phyloP scores from a whole-genome alignment of 1,284 basidiomycete species.

The Stygiomarasmius scandens region DNA sequence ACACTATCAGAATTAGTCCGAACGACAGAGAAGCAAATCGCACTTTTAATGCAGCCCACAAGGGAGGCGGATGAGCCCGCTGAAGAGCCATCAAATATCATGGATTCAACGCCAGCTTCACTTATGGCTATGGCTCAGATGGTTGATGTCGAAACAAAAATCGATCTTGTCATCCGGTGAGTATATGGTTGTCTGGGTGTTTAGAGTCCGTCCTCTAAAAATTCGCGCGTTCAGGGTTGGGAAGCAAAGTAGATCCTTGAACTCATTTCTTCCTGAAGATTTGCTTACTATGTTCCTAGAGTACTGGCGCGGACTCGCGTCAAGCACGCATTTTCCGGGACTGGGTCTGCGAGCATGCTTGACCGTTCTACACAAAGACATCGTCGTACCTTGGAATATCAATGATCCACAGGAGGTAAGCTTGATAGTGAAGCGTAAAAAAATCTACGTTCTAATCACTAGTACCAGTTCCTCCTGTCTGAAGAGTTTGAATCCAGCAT shows the following conservation, averaged over 20 bases:
- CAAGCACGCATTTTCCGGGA: too few relatives aligned
- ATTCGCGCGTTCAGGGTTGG: constrained; percentile 11
- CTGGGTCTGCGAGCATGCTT: too few relatives aligned
- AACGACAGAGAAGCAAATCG: constrained; percentile 20
- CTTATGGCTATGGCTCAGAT: constrained; percentile 27
- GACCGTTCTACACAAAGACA: too few relatives aligned
- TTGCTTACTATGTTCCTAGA: constrained; percentile 11
- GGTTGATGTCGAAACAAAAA: constrained; percentile 23
- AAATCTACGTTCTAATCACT: too few relatives aligned
- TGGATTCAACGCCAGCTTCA: constrained; percentile 13
- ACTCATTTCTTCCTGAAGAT: background rate
- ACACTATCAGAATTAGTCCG: constrained; percentile 18
- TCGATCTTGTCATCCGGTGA: constrained; percentile 28
- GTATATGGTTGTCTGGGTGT: background rate
- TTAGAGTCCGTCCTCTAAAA: background rate
- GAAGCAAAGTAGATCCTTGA: constrained; percentile 19
- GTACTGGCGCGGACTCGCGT: constrained; percentile 19
- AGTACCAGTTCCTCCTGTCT: too few relatives aligned
- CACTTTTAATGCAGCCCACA: too few relatives aligned
- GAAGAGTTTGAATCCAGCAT: too few relatives aligned
- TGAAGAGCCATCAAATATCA: constrained; percentile 15
- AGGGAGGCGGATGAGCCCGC: background rate
- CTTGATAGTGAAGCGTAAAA: too few relatives aligned
- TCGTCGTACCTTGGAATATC: too few relatives aligned
- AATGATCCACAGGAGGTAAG: too few relatives aligned